Evolutionary conservation across 768 basidiomycete genomes (phyloP), one percentile per base, ranked within the genome.

Genomic region (Tulasnella sp.): DNA sequence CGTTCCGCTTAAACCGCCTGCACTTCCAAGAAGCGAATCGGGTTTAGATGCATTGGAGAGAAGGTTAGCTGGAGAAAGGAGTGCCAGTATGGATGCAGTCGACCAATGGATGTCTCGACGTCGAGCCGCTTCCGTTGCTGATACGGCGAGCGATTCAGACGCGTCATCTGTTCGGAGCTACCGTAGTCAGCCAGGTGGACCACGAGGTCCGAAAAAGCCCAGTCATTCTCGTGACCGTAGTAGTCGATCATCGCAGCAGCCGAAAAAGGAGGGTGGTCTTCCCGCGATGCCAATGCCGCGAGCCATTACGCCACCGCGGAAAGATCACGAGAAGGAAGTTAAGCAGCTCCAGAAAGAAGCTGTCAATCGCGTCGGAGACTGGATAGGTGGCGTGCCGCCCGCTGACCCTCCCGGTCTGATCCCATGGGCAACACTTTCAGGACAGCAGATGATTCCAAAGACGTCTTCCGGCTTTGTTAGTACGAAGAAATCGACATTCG

Each of bases 271-370:
- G 42, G 31, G 25, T 37, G 75, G 75, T 17, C 68, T 76, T 19
- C 75, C 75, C 17, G 34, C 75, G 34, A 76, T 76, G 75, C 75
- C 75, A n/a, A 76, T 76, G 75, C 75, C 75, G 8, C 64, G 67
- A 39, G 3, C 75, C 12, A 36, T 76, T 14, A 40, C 58, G 9
- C 75, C 58, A 5, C 39, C 38, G 22, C 37, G n/a, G 42, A 29
- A 69, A 3, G 29, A 58, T 2, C 75, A 70, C 25, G 75, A 76
- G 67, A 42, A 58, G 71, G 76, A 76, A 25, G 58, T 72, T n/a
- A 37, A 25, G 29, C 3, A 42, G 39, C 69, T 76, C 8, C 76
- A 52, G n/a, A 72, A 71, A 31, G 42, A 76, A 34, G 76, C 76
- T 29, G 71, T 71, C 14, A 29, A 67, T 29, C 68, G 76, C 1